These are phyloP conservation scores for Fragilaria crotonensis DNA, from an alignment of 108 stramenopile genomes.

Conservation along the genomic window DNA sequence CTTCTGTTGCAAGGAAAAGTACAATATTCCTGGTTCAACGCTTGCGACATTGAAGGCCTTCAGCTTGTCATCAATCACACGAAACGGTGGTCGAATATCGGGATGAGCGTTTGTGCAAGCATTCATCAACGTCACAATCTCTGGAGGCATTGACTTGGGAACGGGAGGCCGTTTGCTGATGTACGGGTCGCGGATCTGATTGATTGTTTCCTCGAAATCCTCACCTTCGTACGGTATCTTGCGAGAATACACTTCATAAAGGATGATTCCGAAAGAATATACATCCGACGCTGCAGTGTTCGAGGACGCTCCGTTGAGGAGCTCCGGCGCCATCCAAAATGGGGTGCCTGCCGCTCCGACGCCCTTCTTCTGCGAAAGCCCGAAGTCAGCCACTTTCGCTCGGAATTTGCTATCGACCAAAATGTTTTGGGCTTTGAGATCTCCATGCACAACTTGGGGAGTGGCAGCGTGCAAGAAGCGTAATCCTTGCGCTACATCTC, in stretches of 20 bases:
- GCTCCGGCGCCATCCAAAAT: constrained; percentile 95
- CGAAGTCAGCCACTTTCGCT: constrained; percentile 65
- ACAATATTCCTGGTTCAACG: constrained; percentile 21
- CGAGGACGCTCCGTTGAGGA: constrained; percentile 33
- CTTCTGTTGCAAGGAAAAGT: constrained; percentile 2
- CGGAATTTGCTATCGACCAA: constrained; percentile 44
- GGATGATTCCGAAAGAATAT: constrained; percentile 55
- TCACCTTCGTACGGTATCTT: constrained; percentile 51
- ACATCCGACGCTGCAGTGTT: constrained; percentile 51
- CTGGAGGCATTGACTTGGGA: constrained; percentile 17
- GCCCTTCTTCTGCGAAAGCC: constrained; percentile 29
- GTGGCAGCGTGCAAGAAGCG: constrained; percentile 52
- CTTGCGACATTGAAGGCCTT: not conserved
- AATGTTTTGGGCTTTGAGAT: constrained; percentile 51
- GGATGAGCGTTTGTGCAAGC: constrained; percentile 28
- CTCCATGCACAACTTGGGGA: constrained; percentile 57
- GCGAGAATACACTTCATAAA: constrained; percentile 46
- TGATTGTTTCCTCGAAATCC: constrained; percentile 24
- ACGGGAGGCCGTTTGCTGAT: constrained; percentile 43
- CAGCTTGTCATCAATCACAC: constrained; percentile 2
- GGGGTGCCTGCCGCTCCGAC: constrained; percentile 76
- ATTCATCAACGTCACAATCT: constrained; percentile 27
- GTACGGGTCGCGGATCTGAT: constrained; percentile 21
- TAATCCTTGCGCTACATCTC: constrained; percentile 50
- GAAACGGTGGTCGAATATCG: constrained; percentile 12